Base-by-base conservation (phyloP, 208 protist species). In the Borovskyia barvae region DNA sequence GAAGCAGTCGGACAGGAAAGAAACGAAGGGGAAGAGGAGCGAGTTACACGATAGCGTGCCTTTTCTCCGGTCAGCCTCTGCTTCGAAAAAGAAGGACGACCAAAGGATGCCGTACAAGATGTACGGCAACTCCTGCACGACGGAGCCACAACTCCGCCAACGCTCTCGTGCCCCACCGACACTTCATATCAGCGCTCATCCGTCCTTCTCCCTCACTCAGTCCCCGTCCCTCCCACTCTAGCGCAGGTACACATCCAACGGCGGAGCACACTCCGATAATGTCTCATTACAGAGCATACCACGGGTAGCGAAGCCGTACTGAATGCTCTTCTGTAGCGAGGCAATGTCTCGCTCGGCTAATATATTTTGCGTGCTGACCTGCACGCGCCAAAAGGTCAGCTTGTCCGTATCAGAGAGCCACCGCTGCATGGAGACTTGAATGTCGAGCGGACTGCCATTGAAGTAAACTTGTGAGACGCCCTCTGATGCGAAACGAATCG, bases 381-480 rank as follows among this genome's bases (percentile, higher is more conserved):
- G 46, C 14, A 94, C 66, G 12, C 78, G 74, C 82, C 84, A 91
- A 20, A 82, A 79, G 8, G 40, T 11, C 11, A 66, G 33, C 49
- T 66, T 68, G n/a, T 45, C 57, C 17, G 69, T 52, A 8, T 65
- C 40, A 5, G 37, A 28, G 15, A 42, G 37, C 75, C 82, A 80
- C 48, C 72, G 46, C 66, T 94, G 77, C 6, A 91, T 7, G 9
- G 19, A 14, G 25, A 94, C 45, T 9, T 55, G 29, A 33, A 94
- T 63, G 47, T 91, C 82, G 29, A 94, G 59, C 5, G 81, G 75
- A n/a, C 39, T 72, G 15, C 62, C 64, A 9, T 68, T 53, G 55
- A 63, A 84, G 69, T 94, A 91, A 17, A 90, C 55, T 30, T 87
- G 69, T 5, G 62, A 74, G 5, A 53, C 33, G 32, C 57, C 66